These are phyloP conservation scores for Wickerhamiella dianesei DNA, from an alignment of 805 yeast genomes.

Conservation along the genomic window DNA sequence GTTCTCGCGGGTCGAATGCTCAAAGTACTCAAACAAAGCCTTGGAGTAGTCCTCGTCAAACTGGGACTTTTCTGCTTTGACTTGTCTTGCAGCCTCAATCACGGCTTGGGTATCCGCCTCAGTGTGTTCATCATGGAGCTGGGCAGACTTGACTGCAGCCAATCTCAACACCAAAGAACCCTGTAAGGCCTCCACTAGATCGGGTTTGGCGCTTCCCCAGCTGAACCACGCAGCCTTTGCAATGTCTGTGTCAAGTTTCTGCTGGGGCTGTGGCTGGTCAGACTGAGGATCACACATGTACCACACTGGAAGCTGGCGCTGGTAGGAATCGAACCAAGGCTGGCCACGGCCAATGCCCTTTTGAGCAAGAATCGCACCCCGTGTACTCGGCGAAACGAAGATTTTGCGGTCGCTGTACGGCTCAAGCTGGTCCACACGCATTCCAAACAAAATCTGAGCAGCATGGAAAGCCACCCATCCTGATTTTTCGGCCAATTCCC, in stretches of 20 bases:
- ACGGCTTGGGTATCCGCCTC: constrained; percentile 1
- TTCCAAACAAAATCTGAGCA: constrained; percentile 3
- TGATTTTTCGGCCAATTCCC: constrained; percentile 1
- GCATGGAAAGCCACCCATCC: constrained; percentile 7
- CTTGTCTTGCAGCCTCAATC: constrained; percentile 1
- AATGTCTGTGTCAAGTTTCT: neutral
- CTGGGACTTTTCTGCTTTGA: neutral
- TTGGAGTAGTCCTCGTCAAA: constrained; percentile 1
- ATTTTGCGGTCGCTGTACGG: neutral
- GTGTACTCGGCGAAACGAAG: constrained; percentile 5
- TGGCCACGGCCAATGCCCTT: constrained; percentile 1
- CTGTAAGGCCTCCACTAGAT: neutral
- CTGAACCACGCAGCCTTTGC: neutral
- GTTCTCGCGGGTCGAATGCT: neutral
- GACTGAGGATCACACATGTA: constrained; percentile 1
- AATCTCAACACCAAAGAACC: neutral
- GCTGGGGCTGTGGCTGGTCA: neutral
- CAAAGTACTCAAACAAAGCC: neutral
- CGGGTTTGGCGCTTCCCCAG: neutral
- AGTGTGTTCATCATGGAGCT: neutral
- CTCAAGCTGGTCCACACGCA: neutral
- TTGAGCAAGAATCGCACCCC: constrained; percentile 16
- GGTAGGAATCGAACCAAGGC: constrained; percentile 12
- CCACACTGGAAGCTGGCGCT: constrained; percentile 2
- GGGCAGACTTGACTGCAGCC: neutral